phyloP scores from a whole-genome alignment of 2,329 filamentous ascomycete genomes.

The Ophiostoma novo-ulmi region DNA sequence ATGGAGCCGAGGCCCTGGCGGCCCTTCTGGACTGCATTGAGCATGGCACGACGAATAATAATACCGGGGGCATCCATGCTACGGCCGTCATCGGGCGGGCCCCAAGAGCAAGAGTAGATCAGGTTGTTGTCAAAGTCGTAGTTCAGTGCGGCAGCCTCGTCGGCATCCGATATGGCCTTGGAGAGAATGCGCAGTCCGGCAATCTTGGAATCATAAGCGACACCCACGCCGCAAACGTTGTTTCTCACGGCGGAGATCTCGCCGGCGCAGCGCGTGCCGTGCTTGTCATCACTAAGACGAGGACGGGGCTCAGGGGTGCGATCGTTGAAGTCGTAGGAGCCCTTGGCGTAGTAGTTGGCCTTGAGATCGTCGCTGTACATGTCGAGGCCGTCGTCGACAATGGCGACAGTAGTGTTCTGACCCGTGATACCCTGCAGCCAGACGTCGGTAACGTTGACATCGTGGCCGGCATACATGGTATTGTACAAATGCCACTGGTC shows the following conservation, averaged over 20 bases:
- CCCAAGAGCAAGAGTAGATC: constrained; percentile 99
- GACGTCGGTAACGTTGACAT: constrained; percentile 91
- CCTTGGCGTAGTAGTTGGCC: constrained; percentile 86
- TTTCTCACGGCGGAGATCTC: constrained; percentile 92
- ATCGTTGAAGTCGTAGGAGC: constrained; percentile 97
- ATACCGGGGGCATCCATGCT: constrained; percentile 93
- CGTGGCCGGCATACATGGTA: constrained; percentile 71
- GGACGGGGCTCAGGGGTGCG: constrained; percentile 72
- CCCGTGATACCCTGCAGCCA: constrained; percentile 91
- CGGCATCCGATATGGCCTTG: constrained; percentile 81
- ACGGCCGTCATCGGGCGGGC: constrained; percentile 84
- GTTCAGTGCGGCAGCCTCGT: constrained; percentile 89
- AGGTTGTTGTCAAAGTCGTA: constrained; percentile 87
- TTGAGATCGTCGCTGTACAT: constrained; percentile 92
- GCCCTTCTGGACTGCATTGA: constrained; percentile 86
- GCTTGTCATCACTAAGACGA: constrained; percentile 74
- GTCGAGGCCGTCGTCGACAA: constrained; percentile 93
- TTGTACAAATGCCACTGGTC: constrained; percentile 98
- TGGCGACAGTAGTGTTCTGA: constrained; percentile 80
- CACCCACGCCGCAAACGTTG: constrained; percentile 88
- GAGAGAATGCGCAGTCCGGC: constrained; percentile 90
- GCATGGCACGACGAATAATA: constrained; percentile 82
- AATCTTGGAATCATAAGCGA: constrained; percentile 87
- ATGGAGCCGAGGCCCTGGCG: constrained; percentile 79
- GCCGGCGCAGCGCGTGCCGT: constrained; percentile 91